Percentiles rank a stretch among this genome's conserved stretches.
These are phyloP conservation scores for Hamiltosporidium magnivora DNA, from an alignment of 371 early-diverging fungal species.

Conservation along the genomic window DNA sequence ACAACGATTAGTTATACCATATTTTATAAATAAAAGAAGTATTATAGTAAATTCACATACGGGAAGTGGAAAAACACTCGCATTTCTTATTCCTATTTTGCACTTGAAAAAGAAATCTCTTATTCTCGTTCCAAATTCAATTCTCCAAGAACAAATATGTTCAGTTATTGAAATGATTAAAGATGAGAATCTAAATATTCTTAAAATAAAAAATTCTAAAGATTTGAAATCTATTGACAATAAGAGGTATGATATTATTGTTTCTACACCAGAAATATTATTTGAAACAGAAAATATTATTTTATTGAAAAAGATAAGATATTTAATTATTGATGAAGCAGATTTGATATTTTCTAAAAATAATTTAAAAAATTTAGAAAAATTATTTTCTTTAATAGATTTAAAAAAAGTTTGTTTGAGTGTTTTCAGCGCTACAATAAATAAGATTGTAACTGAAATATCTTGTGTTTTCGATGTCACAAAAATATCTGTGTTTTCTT, in stretches of 20 bases:
- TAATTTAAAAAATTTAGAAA: too few relatives aligned
- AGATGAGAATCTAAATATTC: conserved; percentile 6
- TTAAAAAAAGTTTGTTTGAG: conserved; percentile 1
- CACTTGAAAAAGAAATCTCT: conserved; percentile 43
- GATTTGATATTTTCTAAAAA: too few relatives aligned
- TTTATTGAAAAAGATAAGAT: not conserved
- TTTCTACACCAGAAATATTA: not conserved
- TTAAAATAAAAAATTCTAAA: conserved; percentile 1
- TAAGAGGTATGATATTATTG: not conserved
- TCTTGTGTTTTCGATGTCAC: conserved; percentile 5
- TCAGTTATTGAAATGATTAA: conserved; percentile 22
- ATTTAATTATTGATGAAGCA: conserved; percentile 22
- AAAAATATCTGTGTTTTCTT: conserved; percentile 8
- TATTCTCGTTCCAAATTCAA: conserved; percentile 35
- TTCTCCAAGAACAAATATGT: too few relatives aligned
- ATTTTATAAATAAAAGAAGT: conserved; percentile 29
- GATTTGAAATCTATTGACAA: not conserved
- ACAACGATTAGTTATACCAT: conserved; percentile 38
- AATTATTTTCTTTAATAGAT: too few relatives aligned
- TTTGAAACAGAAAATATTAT: not conserved
- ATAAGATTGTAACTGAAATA: conserved; percentile 6
- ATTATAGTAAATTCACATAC: conserved; percentile 33
- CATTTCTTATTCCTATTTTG: too few relatives aligned
- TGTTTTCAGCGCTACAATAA: conserved; percentile 15
- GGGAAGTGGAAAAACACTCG: too few relatives aligned